Conservation (phyloP, 345 rosid species). For the Aquilaria malaccensis region DNA sequence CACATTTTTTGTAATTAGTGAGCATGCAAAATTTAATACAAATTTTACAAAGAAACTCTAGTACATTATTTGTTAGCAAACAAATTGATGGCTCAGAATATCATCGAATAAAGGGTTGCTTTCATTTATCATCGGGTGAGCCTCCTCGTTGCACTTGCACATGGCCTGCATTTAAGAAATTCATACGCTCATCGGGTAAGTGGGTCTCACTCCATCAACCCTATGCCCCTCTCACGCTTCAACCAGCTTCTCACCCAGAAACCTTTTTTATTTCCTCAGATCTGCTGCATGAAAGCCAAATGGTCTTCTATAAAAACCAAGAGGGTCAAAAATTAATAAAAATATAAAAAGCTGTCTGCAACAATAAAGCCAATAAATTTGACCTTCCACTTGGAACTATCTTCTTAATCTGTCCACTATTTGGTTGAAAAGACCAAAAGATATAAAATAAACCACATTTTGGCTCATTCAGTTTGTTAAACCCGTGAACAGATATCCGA, state of each 20-base stretch:
- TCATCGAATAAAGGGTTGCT: conserved; percentile 1
- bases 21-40: too few species aligned
- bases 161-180: conserved; percentile 33
- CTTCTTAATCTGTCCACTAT: too few species aligned
- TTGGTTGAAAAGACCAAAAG: too few species aligned
- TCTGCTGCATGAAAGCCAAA: background rate
- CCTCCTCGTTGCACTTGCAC: conserved; percentile 24
- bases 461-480: too few species aligned
- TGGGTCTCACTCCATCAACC: conserved; percentile 11
- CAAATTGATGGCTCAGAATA: conserved; percentile 9
- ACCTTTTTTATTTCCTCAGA: conserved; percentile 8
- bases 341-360: too few species aligned
- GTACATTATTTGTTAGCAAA: background rate
- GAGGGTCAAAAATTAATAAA: background rate
- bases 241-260: conserved; percentile 7
- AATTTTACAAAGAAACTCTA: too few species aligned
- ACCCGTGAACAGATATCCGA: too few species aligned
- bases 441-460: too few species aligned
- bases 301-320: conserved; percentile 1
- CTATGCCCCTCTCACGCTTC: background rate
- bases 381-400: too few species aligned
- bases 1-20: too few species aligned
- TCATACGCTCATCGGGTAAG: conserved; percentile 4
- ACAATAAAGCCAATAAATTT: too few species aligned
- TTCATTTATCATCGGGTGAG: conserved; percentile 10